Evolutionary conservation across 2,329 filamentous ascomycete genomes (phyloP).

Genomic region (Colletotrichum chrysophilum): DNA sequence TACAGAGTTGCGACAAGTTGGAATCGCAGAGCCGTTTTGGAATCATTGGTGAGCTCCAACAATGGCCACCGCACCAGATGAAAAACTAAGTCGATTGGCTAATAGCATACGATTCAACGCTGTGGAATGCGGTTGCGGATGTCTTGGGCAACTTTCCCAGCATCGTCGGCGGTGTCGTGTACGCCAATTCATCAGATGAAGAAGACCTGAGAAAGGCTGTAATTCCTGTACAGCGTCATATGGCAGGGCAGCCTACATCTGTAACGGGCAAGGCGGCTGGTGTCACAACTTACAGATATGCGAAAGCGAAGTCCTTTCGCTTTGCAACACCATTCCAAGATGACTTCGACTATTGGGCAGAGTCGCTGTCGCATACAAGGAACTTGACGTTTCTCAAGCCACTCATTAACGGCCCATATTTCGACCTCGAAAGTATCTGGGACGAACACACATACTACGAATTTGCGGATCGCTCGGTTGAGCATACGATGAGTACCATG

Average conservation of each 20-base stretch:
- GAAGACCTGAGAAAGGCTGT: neutral
- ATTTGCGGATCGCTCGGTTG: constrained; percentile 72
- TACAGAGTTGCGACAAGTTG: neutral
- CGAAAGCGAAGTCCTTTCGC: constrained; percentile 30
- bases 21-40: neutral
- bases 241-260: neutral
- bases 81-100: neutral
- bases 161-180: neutral
- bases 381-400: constrained; percentile 69
- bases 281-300: neutral
- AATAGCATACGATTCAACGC: neutral
- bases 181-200: neutral
- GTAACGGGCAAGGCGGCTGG: neutral
- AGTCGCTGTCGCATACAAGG: constrained; percentile 69
- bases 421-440: constrained; percentile 80
- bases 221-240: neutral
- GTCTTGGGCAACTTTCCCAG: neutral
- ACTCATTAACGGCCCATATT: constrained; percentile 65
- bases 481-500: constrained; percentile 80
- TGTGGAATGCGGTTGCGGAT: neutral
- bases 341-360: constrained; percentile 57
- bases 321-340: constrained; percentile 54
- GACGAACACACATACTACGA: constrained; percentile 77
- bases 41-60: neutral
- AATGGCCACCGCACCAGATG: neutral